Conservation (phyloP, 306 rosid species). For the Lablab purpureus region DNA sequence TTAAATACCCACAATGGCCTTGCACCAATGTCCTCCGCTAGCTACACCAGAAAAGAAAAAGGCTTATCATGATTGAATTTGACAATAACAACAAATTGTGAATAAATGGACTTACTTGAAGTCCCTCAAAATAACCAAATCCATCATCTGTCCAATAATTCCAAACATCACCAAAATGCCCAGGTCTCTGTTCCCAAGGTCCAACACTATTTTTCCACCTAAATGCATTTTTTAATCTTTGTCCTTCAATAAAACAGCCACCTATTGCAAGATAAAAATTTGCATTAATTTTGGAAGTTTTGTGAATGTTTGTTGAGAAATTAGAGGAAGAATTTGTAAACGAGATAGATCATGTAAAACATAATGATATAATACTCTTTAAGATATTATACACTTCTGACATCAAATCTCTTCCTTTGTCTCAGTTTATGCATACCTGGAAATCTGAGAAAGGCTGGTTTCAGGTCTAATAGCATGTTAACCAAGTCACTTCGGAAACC, state of each 20-base stretch:
- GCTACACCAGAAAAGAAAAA: constrained; percentile 58
- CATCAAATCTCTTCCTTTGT: background rate
- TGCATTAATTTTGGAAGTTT: constrained; percentile 19
- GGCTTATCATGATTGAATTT: background rate
- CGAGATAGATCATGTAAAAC: background rate
- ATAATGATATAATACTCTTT: background rate
- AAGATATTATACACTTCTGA: background rate
- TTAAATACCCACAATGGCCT: constrained; percentile 86
- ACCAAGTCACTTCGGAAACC: constrained; percentile 77
- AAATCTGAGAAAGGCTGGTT: constrained; percentile 81
- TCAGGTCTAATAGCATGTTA: constrained; percentile 58
- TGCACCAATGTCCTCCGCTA: constrained; percentile 86
- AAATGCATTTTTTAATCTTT: constrained; percentile 85
- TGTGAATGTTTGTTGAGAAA: background rate
- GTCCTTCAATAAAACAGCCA: constrained; percentile 91
- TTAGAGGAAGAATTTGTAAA: background rate
- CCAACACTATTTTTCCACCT: constrained; percentile 89
- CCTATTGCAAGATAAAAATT: constrained; percentile 46
- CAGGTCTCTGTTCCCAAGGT: constrained; percentile 91
- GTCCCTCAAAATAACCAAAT: constrained; percentile 84
- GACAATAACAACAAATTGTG: constrained; percentile 1
- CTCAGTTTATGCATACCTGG: constrained; percentile 62
- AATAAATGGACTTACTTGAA: constrained; percentile 63
- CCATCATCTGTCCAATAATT: constrained; percentile 92
- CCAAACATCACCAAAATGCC: constrained; percentile 95